Evolutionary conservation across 129 eudicot genomes (phyloP), one percentile per base, ranked within the genome.

Genomic region (Flaveria bidentis): DNA sequence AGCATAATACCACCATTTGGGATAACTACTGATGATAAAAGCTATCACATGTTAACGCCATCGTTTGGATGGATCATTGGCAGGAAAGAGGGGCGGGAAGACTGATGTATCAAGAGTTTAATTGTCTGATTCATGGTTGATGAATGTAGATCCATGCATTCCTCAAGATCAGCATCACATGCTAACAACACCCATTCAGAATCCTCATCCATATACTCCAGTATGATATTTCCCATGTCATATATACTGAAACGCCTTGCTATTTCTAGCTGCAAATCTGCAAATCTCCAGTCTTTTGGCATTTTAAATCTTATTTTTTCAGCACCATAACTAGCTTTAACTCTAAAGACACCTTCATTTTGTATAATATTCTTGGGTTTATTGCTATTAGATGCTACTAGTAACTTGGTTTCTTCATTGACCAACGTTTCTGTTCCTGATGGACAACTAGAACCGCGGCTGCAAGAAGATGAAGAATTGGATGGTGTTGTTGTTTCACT

Each of bases 111-210:
- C 7, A 78, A 44, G 46, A 88, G 88, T 75, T 84, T 88, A 17
- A 88, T 76, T 1, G 83, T 86, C 75, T 63, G 88, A 41, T 74
- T 76, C 18, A 53, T 69, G 46, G 78, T 81, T 11, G 83, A 85
- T 56, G 57, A 69, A 80, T 88, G 88, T 57, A 88, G 69, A 71
- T 85, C 93, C 61, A 83, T 78, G 52, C 93, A 88, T 70, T 88
- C 93, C 78, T 85, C 85, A 78, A 88, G 86, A 86, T 88, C 93
- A 79, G 78, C 90, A 76, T 88, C 87, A 68, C 93, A 85, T 42
- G 93, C 80, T 44, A 88, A 81, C n/a, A 88, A 69, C 23, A 85
- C 89, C 93, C 93, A 88, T 71, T 88, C 93, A 22, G 84, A 78
- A 12, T 88, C 93, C 69, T 88, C 88, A 42, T 88, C 93, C 67